Percentiles rank a stretch among this genome's conserved stretches.
phyloP scores from a whole-genome alignment of 2,329 filamentous ascomycete genomes.

The Colletotrichum echinochloae region DNA sequence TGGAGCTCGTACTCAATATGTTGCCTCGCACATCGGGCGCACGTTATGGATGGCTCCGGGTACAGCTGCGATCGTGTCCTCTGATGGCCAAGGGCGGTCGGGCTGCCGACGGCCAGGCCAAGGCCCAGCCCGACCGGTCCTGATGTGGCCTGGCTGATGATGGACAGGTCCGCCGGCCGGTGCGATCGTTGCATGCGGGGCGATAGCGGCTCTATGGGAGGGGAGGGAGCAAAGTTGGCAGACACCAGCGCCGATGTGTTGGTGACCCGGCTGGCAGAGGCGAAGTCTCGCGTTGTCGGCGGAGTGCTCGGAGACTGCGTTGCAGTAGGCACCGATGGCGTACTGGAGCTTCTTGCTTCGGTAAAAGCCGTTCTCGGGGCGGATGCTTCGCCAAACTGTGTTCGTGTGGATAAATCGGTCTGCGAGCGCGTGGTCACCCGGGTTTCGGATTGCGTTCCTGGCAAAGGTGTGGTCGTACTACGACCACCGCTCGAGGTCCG shows the following conservation, averaged over 20 bases:
- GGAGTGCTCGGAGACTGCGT: constrained; percentile 41
- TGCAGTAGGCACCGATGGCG: constrained; percentile 48
- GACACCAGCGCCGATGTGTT: constrained; percentile 33
- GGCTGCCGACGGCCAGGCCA: constrained; percentile 47
- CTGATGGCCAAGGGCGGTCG: constrained; percentile 52
- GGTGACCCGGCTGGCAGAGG: constrained; percentile 53
- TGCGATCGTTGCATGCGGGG: constrained; percentile 44
- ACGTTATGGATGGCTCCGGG: constrained; percentile 78
- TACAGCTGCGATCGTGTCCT: constrained; percentile 64
- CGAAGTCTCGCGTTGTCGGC: constrained; percentile 47
- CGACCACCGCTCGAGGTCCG: constrained; percentile 67
- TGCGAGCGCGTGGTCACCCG: constrained; percentile 71
- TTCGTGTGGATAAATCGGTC: constrained; percentile 68
- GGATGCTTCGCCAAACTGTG: constrained; percentile 54
- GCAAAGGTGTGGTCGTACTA: constrained; percentile 63
- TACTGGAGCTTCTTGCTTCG: constrained; percentile 58
- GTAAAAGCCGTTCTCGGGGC: constrained; percentile 54
- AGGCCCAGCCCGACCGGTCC: constrained; percentile 47
- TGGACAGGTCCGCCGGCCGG: constrained; percentile 56
- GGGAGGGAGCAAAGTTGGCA: constrained; percentile 39
- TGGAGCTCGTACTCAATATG: constrained; percentile 89
- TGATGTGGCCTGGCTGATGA: constrained; percentile 49
- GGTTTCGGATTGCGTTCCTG: constrained; percentile 55
- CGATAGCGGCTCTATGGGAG: constrained; percentile 37
- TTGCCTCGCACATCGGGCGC: constrained; percentile 75